Evolutionary conservation across 2,329 filamentous ascomycete genomes (phyloP), one percentile per base, ranked within the genome.

Genomic region (Salinomyces thailandicus): DNA sequence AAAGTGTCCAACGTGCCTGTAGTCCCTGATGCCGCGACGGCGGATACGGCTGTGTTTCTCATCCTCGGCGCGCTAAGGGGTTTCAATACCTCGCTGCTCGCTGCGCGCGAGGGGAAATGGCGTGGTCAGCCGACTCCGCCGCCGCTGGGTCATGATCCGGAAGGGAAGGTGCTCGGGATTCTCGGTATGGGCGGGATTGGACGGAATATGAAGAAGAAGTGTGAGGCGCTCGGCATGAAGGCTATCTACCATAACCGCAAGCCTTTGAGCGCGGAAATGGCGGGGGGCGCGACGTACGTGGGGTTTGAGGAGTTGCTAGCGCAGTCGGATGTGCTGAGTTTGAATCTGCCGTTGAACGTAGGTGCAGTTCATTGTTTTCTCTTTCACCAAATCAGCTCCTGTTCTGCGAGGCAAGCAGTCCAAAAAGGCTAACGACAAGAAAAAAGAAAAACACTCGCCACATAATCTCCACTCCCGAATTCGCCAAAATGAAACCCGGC

Each of bases 1-100:
- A 70, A 66, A 28, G 81, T 93, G 20, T 85, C 82, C 45, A 91
- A 93, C 60, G 79, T 81, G 1, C 85, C 84, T n/a, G 78, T 73
- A 0, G 80, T 81, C 18, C 81, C 86, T 29, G 79, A 91, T 58
- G 81, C 91, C 56, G 76, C 84, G 24, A 93, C 85, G 0, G 85
- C 85, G 38, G 85, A 93, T 58, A 71, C 77, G 5, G 81, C 73
- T 52, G 77, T 93, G 54, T 93, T 85, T 57, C 69, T 93, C 3
- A 78, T 93, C 45, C 67, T 93, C 32, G 85, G 85, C 12, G 81
- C 84, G 6, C 67, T 73, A n/a, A 59, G 69, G 32, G 62, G 67
- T 29, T 60, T 69, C 24, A 67, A 67, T 18, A 61, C 62, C 20
- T 60, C 64, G 1, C 66, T 68, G 46, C 54, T 57, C 24, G 62